Evolutionary conservation across 768 basidiomycete genomes (phyloP).

Genomic region (Termitomyces sp.): DNA sequence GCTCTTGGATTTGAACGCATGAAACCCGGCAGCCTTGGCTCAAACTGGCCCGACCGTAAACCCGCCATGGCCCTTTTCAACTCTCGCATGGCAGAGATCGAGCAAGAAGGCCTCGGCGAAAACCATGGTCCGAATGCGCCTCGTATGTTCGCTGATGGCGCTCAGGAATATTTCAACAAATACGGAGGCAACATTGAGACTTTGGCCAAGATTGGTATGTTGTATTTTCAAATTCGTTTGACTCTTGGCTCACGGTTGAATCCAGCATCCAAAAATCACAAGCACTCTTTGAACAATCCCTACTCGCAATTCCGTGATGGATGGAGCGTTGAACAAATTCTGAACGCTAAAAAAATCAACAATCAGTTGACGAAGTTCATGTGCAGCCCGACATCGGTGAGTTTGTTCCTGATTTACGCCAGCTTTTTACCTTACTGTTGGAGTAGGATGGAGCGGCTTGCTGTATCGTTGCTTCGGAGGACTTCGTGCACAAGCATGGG

Average conservation of each 20-base stretch:
- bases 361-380: slow-evolving; percentile 77
- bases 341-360: slow-evolving; percentile 62
- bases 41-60: slow-evolving; percentile 52
- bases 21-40: slow-evolving; percentile 67
- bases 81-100: slow-evolving; percentile 40
- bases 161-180: slow-evolving; percentile 72
- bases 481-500: slow-evolving; percentile 63
- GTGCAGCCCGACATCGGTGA: slow-evolving; percentile 80
- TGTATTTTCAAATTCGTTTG: not conserved
- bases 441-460: slow-evolving; percentile 68
- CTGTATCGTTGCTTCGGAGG: slow-evolving; percentile 74
- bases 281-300: slow-evolving; percentile 76
- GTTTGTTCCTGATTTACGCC: slow-evolving; percentile 10
- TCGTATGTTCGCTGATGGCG: slow-evolving; percentile 70
- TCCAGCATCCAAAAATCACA: slow-evolving; percentile 78
- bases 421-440: not conserved
- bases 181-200: slow-evolving; percentile 63
- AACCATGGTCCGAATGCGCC: slow-evolving; percentile 70
- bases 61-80: slow-evolving; percentile 45
- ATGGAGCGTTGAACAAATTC: slow-evolving; percentile 68
- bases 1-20: slow-evolving; percentile 88
- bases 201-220: slow-evolving; percentile 72
- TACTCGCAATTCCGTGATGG: slow-evolving; percentile 83
- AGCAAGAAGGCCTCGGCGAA: slow-evolving; percentile 40
- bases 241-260: not conserved